These are phyloP conservation scores for Ulota crispa DNA, from an alignment of 225 moss, liverwort and hornwort species.

Conservation along the genomic window DNA sequence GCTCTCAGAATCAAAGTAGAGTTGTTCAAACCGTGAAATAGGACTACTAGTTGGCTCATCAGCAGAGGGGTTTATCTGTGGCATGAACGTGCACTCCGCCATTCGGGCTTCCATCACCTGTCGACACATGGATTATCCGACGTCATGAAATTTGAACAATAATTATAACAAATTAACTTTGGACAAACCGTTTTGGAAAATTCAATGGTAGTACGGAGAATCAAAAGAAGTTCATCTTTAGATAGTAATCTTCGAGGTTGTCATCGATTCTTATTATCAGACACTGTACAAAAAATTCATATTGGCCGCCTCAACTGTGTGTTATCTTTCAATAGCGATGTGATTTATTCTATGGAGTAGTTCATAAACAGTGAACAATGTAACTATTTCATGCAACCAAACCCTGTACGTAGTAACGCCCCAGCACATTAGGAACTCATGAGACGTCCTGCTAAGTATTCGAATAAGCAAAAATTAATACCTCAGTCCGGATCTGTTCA, in stretches of 20 bases:
- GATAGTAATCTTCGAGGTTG: background rate
- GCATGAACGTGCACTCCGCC: conserved; percentile 92
- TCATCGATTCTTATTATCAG: background rate
- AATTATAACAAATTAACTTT: background rate
- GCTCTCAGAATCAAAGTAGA: conserved; percentile 79
- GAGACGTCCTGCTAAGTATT: background rate
- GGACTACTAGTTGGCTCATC: conserved; percentile 29
- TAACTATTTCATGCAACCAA: background rate
- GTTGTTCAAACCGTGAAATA: conserved; percentile 77
- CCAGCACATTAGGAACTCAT: background rate
- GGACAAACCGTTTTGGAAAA: background rate
- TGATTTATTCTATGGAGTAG: background rate
- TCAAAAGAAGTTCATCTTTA: background rate
- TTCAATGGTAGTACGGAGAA: background rate
- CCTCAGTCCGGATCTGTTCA: conserved; percentile 75
- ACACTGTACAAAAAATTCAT: background rate
- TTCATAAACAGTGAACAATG: background rate
- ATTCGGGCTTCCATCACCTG: conserved; percentile 80
- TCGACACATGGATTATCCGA: background rate
- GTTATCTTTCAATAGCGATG: background rate
- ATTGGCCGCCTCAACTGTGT: background rate
- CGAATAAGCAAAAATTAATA: conserved; percentile 10
- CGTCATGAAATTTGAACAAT: background rate
- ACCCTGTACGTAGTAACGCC: background rate
- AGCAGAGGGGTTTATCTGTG: conserved; percentile 58